Base-by-base conservation (phyloP, 2,329 filamentous ascomycete genomes). In the Diaporthe ampelina region DNA sequence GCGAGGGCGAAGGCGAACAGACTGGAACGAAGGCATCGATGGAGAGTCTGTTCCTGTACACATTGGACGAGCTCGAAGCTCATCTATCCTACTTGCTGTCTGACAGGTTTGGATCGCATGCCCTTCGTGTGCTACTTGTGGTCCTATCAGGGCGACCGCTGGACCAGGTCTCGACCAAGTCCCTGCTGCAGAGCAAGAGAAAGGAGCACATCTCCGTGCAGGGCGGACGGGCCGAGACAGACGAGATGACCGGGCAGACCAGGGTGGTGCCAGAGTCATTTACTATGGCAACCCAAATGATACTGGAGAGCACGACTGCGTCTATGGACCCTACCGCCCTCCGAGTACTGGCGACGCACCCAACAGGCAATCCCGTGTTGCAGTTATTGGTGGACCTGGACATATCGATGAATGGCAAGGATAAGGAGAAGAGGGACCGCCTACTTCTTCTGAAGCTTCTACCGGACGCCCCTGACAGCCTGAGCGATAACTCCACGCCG, bases 371-470 rank as follows among this genome's bases (percentile, higher is more conserved):
- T 79, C 97, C 97, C 0, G 94, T 95, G 0, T 88, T 99, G n/a
- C 97, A 98, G 81, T 89, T 98, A 1, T 87, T 99, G 40, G 86
- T 99, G 4, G 94, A 95, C 80, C 87, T 99, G 21, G 97, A 99
- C 80, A 90, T 98, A 63, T 89, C 91, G 0, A 87, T 94, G 74
- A 93, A 93, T 77, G 91, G 90, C 68, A 93, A 94, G 77, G 87
- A 89, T 72, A 91, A 91, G 76, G 89, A 88, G 5, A 91, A 91
- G 77, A 91, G 91, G 78, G 90, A 94, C 76, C 85, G 68, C 13
- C 67, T 75, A 6, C 73, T 76, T 13, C 90, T 98, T 15, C 89
- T 98, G 15, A 92, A 91, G 76, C 89, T 99, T 0, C 87, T 98
- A 1, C 95, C 95, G 0, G 95, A 94, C 68, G 94, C 89, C 0